These are phyloP conservation scores for Lomentospora prolificans DNA, from an alignment of 2,329 filamentous ascomycete species.

Conservation along the genomic window DNA sequence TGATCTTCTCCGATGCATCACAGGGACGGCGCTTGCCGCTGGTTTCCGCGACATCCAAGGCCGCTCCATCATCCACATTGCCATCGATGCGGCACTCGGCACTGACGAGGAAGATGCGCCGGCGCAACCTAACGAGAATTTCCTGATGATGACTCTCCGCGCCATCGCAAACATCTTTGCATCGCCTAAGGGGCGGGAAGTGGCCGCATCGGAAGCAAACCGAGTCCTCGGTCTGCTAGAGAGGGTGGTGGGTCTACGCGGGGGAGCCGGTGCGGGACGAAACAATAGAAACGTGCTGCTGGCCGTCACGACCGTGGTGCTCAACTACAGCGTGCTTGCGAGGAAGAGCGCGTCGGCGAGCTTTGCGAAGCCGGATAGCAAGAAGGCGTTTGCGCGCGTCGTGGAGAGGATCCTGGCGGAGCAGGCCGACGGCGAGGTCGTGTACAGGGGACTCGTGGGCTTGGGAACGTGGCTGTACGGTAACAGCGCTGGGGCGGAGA, in stretches of 20 bases:
- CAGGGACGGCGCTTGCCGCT: constrained; percentile 58
- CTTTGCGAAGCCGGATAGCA: constrained; percentile 27
- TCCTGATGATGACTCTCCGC: constrained; percentile 77
- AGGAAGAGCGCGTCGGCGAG: constrained; percentile 17
- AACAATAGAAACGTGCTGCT: constrained; percentile 73
- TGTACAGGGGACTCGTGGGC: constrained; percentile 75
- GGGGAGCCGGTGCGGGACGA: constrained; percentile 36
- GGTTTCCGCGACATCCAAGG: constrained; percentile 42
- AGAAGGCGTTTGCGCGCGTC: constrained; percentile 47
- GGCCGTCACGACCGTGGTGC: constrained; percentile 68
- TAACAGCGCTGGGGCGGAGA: not conserved
- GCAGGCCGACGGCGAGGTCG: constrained; percentile 68
- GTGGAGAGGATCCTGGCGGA: constrained; percentile 52
- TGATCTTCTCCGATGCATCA: constrained; percentile 77
- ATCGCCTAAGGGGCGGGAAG: constrained; percentile 57
- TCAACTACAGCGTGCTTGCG: constrained; percentile 71
- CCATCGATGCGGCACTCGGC: constrained; percentile 27
- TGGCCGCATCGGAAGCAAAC: constrained; percentile 50
- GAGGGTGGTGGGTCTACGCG: constrained; percentile 46
- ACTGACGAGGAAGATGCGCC: constrained; percentile 28
- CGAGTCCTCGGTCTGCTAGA: constrained; percentile 54
- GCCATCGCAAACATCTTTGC: constrained; percentile 77
- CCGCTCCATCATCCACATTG: constrained; percentile 50
- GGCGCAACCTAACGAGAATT: constrained; percentile 60
- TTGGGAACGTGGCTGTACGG: constrained; percentile 62